phyloP scores from a whole-genome alignment of 306 rosid genomes.

The Mimosa bimucronata region DNA sequence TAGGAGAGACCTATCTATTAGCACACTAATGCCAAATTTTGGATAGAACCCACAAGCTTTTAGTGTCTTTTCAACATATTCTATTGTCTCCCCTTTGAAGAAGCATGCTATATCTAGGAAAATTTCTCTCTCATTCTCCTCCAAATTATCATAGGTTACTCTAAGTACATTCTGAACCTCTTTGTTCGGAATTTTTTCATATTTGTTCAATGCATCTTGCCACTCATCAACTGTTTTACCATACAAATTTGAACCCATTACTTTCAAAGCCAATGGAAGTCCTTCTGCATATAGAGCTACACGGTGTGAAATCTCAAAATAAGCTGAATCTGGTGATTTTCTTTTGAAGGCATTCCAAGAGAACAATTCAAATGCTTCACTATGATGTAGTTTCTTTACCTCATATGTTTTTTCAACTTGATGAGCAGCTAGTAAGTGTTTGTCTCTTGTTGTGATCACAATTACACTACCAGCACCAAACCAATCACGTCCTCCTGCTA shows the following conservation, averaged over 20 bases:
- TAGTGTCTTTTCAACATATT: conserved; percentile 36
- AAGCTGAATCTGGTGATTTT: conserved; percentile 22
- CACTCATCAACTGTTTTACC: conserved; percentile 38
- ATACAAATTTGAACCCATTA: conserved; percentile 42
- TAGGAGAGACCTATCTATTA: conserved; percentile 46
- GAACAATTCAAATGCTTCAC: conserved; percentile 42
- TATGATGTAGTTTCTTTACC: conserved; percentile 20
- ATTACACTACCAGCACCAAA: conserved; percentile 48
- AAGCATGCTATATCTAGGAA: conserved; percentile 52
- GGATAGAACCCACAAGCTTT: conserved; percentile 40
- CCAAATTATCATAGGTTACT: conserved; percentile 35
- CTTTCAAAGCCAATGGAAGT: conserved; percentile 49
- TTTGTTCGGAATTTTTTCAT: conserved; percentile 34
- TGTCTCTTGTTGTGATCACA: conserved; percentile 51
- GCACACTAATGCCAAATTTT: conserved; percentile 38
- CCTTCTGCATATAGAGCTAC: conserved; percentile 41
- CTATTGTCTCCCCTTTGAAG: conserved; percentile 37
- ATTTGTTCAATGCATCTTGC: conserved; percentile 35
- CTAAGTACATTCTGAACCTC: conserved; percentile 44
- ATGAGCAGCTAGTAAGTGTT: conserved; percentile 34
- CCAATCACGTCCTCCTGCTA: conserved; percentile 50
- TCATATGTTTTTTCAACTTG: conserved; percentile 40
- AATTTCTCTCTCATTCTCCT: conserved; percentile 26
- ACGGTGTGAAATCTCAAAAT: conserved; percentile 38
- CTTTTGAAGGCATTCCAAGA: conserved; percentile 48